phyloP scores from a whole-genome alignment of 495 filamentous ascomycete species.

The Hyaloscypha finlandica region DNA sequence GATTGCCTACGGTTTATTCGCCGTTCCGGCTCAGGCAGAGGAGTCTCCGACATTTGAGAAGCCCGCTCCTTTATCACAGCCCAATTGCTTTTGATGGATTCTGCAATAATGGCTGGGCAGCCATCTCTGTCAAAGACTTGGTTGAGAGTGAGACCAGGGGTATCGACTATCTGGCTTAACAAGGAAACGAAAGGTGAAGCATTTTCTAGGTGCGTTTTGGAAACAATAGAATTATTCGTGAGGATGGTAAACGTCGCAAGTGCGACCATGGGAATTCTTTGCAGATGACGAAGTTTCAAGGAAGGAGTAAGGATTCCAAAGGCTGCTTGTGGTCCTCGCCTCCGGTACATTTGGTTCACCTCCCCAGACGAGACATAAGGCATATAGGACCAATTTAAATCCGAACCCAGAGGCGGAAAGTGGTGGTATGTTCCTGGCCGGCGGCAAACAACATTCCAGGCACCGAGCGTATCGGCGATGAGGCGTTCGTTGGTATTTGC shows the following conservation, averaged over 20 bases:
- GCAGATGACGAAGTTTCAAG: conserved; percentile 32
- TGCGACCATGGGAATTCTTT: conserved; percentile 35
- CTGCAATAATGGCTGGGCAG: neutral
- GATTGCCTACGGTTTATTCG: neutral
- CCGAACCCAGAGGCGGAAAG: neutral
- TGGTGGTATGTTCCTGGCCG: conserved; percentile 9
- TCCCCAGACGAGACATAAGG: conserved; percentile 12
- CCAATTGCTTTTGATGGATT: conserved; percentile 4
- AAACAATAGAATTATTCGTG: conserved; percentile 32
- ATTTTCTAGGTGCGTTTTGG: conserved; percentile 15
- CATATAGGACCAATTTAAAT: conserved; percentile 29
- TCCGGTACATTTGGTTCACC: conserved; percentile 24
- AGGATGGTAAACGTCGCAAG: conserved; percentile 47
- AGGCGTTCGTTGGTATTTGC: conserved; percentile 4
- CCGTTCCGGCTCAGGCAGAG: neutral
- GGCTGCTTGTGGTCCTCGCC: conserved; percentile 20
- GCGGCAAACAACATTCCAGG: conserved; percentile 33
- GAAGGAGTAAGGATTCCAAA: conserved; percentile 39
- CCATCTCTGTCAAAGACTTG: neutral
- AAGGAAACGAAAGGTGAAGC: conserved; percentile 32
- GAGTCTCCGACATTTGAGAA: neutral
- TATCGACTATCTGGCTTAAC: conserved; percentile 28
- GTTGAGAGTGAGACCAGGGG: conserved; percentile 22
- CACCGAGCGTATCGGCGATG: conserved; percentile 25
- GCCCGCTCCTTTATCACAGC: neutral